phyloP scores from a whole-genome alignment of 371 early-diverging fungal species.

The Rhizoclosmatium hyalinum region DNA sequence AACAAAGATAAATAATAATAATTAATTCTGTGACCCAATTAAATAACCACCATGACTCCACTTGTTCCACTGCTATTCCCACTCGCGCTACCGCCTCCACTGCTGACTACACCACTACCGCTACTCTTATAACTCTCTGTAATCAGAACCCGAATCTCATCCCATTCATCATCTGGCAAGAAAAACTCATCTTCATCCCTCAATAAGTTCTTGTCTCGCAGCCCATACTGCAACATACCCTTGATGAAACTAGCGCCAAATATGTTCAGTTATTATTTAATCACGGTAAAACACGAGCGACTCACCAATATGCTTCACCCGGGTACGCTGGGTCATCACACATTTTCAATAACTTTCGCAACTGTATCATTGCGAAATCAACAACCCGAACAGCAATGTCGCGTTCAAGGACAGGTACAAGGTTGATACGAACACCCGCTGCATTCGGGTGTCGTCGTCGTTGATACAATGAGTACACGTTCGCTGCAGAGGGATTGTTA shows the following conservation, averaged over 20 bases:
- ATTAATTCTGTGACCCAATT: too few relatives aligned
- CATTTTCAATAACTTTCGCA: slow-evolving; percentile 27
- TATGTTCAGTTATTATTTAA: neutral
- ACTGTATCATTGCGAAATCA: slow-evolving; percentile 30
- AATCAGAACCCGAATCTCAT: slow-evolving; percentile 2
- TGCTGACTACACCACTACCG: too few relatives aligned
- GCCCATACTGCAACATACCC: slow-evolving; percentile 40
- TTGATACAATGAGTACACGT: slow-evolving; percentile 38
- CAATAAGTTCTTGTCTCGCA: slow-evolving; percentile 38
- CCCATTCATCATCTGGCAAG: slow-evolving; percentile 42
- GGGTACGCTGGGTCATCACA: slow-evolving; percentile 41
- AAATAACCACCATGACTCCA: slow-evolving; percentile 71
- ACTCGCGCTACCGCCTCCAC: slow-evolving; percentile 41
- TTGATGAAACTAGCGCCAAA: slow-evolving; percentile 33
- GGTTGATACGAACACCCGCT: slow-evolving; percentile 38
- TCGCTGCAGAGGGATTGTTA: slow-evolving; percentile 23
- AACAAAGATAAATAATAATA: too few relatives aligned
- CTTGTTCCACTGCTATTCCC: slow-evolving; percentile 86
- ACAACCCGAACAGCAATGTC: slow-evolving; percentile 34
- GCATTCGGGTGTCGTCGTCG: slow-evolving; percentile 38
- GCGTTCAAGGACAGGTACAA: slow-evolving; percentile 37
- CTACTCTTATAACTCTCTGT: too few relatives aligned
- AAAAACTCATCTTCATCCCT: slow-evolving; percentile 42
- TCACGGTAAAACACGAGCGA: neutral
- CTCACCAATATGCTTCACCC: slow-evolving; percentile 43